These are phyloP conservation scores for Globisporangium abappressorium DNA, from an alignment of 352 stramenopile genomes.

Conservation along the genomic window DNA sequence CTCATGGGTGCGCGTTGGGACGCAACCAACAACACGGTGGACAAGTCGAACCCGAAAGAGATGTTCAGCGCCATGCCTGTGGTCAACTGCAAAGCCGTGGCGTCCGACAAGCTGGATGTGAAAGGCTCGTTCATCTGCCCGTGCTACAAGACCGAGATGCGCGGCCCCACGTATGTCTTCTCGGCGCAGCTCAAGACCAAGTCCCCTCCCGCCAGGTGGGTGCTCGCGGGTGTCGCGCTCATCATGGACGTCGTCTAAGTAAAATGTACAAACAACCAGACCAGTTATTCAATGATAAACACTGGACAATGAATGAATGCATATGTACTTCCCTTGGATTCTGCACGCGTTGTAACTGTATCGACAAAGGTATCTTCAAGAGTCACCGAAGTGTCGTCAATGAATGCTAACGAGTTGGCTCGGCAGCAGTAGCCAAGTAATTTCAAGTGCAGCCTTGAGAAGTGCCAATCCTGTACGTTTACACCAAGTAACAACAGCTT, in stretches of 20 bases:
- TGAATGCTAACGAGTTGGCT: too few species aligned
- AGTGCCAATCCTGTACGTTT: too few species aligned
- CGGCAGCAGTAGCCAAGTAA: too few species aligned
- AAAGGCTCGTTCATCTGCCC: constrained; percentile 95
- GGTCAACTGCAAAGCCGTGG: constrained; percentile 97
- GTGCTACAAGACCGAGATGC: constrained; percentile 96
- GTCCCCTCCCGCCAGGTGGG: constrained; percentile 91
- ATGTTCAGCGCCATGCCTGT: constrained; percentile 98
- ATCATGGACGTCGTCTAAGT: constrained; percentile 92
- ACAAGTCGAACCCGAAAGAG: constrained; percentile 96
- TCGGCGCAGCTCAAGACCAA: constrained; percentile 98
- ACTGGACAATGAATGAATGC: too few species aligned
- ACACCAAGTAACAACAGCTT: too few species aligned
- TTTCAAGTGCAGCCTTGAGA: too few species aligned
- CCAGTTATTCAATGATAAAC: too few species aligned
- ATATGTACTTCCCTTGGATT: neutral
- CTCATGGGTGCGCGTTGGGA: constrained; percentile 97
- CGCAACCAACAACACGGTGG: constrained; percentile 87
- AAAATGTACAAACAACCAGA: too few species aligned
- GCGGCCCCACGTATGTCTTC: constrained; percentile 97
- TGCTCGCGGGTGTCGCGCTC: constrained; percentile 94
- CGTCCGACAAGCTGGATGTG: constrained; percentile 93
- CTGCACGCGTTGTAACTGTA: neutral
- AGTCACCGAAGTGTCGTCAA: too few species aligned
- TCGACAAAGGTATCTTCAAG: neutral